Evolutionary conservation across 2,329 filamentous ascomycete species (phyloP).

Genomic region (Neonectria coccinea): DNA sequence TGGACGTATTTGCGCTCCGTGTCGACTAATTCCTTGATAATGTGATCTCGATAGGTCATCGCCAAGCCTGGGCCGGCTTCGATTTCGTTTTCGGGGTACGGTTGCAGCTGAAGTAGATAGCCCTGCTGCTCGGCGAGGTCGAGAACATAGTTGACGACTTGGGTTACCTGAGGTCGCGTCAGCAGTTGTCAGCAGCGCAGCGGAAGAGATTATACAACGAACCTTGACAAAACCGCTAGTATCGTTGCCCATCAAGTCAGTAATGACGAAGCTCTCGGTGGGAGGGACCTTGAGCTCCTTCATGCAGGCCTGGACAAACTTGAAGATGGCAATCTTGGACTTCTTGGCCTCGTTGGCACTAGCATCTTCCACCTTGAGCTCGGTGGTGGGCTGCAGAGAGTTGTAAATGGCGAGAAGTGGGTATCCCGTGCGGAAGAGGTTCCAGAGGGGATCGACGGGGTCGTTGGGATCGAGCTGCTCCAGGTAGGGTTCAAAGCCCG

Average conservation of each 20-base stretch:
- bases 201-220: conserved; percentile 37
- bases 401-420: conserved; percentile 93
- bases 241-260: conserved; percentile 91
- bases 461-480: conserved; percentile 76
- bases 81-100: conserved; percentile 67
- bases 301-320: conserved; percentile 91
- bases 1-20: conserved; percentile 98
- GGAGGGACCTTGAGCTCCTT: conserved; percentile 83
- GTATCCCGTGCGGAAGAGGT: conserved; percentile 83
- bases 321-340: conserved; percentile 89
- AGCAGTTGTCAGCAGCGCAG: conserved; percentile 1
- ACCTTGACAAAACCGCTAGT: conserved; percentile 98
- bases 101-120: conserved; percentile 72
- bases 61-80: conserved; percentile 68
- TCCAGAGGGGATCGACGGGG: conserved; percentile 92
- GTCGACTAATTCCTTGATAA: conserved; percentile 90
- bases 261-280: conserved; percentile 90
- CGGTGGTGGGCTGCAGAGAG: conserved; percentile 76
- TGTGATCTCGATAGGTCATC: conserved; percentile 83
- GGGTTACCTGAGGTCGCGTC: conserved; percentile 70
- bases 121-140: conserved; percentile 86
- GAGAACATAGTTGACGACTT: conserved; percentile 91
- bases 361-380: conserved; percentile 74
- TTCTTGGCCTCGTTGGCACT: conserved; percentile 76
- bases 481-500: conserved; percentile 82